Base-by-base conservation (phyloP, 768 basidiomycete species). In the Boletales sp. region DNA sequence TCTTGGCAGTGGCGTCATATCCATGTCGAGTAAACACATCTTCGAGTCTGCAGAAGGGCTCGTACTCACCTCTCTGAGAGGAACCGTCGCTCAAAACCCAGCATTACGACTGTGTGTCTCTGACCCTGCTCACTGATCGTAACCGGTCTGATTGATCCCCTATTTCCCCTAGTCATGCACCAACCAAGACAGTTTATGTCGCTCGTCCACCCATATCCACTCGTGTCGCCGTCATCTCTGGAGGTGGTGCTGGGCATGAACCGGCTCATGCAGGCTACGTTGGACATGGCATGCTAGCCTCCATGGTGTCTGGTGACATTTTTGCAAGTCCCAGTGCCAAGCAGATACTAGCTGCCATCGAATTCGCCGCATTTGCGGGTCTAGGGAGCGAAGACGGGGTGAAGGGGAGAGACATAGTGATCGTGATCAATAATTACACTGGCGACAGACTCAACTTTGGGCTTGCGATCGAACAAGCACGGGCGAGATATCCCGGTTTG, bases 301-400 rank as follows among this genome's bases (percentile, higher is more conserved):
- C 79, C 2, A 75, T 75, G 5, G 78, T 83, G 8, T 77, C 75
- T n/a, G 83, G 82, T 2, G 80, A 83, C 43, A 76, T 81, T 17
- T 84, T 84, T 57, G 81, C 83, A 10, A 79, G 76, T 40, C 83
- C 81, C 0, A 81, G 78, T 54, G 78, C 81, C n/a, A 74, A 74
- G 42, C 80, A 82, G 60, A 76, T 84, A 40, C 50, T 75, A n/a
- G 67, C 68, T 11, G 74, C 75, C 4, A 72, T 84, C 49, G 64
- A 74, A 39, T 65, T 79, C 35, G 79, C 79, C 21, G 70, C 75
- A 0, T 67, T 67, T 18, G 59, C 64, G 36, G 58, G 59, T 41
- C 62, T 62, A 19, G 66, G 40, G 44, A 27, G 53, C 32, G 36
- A 17, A 11, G 41, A 43, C 14, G 19, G 21, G 5, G 48, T 14